Evolutionary conservation across 1,284 basidiomycete genomes (phyloP).

Genomic region (Earliella scabrosa): DNA sequence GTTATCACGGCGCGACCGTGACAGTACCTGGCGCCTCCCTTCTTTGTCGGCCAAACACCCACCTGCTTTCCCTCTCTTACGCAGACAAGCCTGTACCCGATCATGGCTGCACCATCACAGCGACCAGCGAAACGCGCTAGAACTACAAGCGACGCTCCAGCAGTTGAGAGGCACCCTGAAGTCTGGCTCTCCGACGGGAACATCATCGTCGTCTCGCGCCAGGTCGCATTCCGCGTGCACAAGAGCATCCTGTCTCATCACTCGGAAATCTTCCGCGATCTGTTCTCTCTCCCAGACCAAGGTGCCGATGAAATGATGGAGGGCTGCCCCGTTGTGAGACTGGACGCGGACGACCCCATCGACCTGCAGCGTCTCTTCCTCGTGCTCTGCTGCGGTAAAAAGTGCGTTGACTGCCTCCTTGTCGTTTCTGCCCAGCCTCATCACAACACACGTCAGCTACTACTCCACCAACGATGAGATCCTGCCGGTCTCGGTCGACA

Average conservation of each 20-base stretch:
- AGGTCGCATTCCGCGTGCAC: constrained; percentile 18
- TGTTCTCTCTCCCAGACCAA: constrained; percentile 10
- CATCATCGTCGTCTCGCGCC: constrained; percentile 5
- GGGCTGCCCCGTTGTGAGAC: constrained; percentile 15
- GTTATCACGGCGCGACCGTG: no score
- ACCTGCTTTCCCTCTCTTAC: no score
- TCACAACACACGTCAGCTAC: constrained; percentile 1
- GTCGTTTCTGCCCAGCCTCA: no score
- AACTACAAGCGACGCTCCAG: no score
- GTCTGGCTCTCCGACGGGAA: constrained; percentile 16
- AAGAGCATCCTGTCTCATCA: constrained; percentile 14
- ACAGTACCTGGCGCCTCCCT: no score
- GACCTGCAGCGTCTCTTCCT: constrained; percentile 20
- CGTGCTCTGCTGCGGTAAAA: constrained; percentile 16
- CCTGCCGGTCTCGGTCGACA: not conserved
- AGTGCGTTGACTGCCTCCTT: constrained; percentile 2
- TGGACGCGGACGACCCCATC: constrained; percentile 15
- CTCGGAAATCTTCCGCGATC: constrained; percentile 24
- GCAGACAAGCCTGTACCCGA: no score
- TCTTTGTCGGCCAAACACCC: no score
- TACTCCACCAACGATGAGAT: constrained; percentile 5
- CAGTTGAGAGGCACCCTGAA: no score
- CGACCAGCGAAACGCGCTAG: no score
- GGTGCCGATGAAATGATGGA: constrained; percentile 8
- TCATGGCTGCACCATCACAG: no score